Evolutionary conservation across 345 rosid genomes (phyloP), one percentile per base, ranked within the genome.

Genomic region (Xanthoceras sorbifolium): DNA sequence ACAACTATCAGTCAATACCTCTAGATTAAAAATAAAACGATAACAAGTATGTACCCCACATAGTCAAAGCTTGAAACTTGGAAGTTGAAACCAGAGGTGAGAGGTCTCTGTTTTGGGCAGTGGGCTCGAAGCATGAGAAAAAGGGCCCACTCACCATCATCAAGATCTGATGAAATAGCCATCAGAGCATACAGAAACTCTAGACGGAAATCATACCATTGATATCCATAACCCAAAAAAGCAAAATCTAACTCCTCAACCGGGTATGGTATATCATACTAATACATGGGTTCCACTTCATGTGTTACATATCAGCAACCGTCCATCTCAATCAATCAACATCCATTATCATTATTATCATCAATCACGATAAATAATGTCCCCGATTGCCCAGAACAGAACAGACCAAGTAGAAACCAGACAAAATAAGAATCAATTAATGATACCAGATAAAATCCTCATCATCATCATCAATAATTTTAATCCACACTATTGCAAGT

Each of bases 161-260:
- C 72, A 71, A 52, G 34, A 50, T 54, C 72, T 52, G 63, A 67
- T 61, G 71, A 66, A 67, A 67, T 29, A 23, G 69, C 82, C 79
- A 78, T 64, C 65, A 54, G 20, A 46, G 38, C 65, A 31, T 38
- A 73, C 55, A 40, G 17, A 9, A 36, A 31, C 67, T 29, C 36
- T 50, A 75, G 54, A 59, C 22, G 59, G 40, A 31, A 64, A 77
- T 76, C 68, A 82, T 62, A 40, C 77, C 72, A 77, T 69, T 55
- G 65, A 77, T 74, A 20, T 69, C 59, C 50, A 63, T 57, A 18
- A 65, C 79, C 71, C 44, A 54, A 1, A 22, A 54, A 57, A 29
- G 11, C 5, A 0, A 22, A 62, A 64, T 64, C 50, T 1, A 74
- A 12, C 71, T 29, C 59, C 46, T 5, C 20, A 50, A 60, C 64